A percentile compares a stretch with the other conserved stretches of the same genome.
Conservation (phyloP, 345 rosid species). For the Arabidopsis arenosa region DNA sequence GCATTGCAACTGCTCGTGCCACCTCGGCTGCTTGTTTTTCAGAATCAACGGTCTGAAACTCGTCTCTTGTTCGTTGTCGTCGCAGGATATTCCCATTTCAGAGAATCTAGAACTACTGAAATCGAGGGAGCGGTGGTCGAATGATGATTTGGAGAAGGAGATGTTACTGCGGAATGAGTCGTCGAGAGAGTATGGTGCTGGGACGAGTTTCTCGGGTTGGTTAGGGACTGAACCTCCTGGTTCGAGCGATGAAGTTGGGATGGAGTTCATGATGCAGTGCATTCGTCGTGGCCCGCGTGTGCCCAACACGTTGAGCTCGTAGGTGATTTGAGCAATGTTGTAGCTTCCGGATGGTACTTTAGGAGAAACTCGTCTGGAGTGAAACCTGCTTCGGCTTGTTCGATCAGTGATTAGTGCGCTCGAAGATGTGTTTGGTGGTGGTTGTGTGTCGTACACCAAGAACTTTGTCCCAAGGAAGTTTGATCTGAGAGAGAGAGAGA, state of each 20-base stretch:
- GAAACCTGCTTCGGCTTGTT: slow-evolving; percentile 59
- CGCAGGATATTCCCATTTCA: slow-evolving; percentile 54
- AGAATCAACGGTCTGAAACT: slow-evolving; percentile 55
- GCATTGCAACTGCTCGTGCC: slow-evolving; percentile 74
- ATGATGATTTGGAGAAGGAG: slow-evolving; percentile 59
- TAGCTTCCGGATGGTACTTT: slow-evolving; percentile 70
- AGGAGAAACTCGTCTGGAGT: slow-evolving; percentile 67
- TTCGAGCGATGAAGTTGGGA: slow-evolving; percentile 61
- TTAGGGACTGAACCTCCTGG: slow-evolving; percentile 62
- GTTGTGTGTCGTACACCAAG: slow-evolving; percentile 67
- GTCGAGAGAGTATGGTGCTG: slow-evolving; percentile 52
- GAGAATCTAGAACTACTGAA: slow-evolving; percentile 60
- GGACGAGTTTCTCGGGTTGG: slow-evolving; percentile 59
- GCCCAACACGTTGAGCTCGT: slow-evolving; percentile 68
- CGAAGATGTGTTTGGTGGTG: slow-evolving; percentile 53
- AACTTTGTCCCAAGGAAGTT: slow-evolving; percentile 75
- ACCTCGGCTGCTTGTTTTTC: slow-evolving; percentile 71
- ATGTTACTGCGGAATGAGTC: slow-evolving; percentile 65
- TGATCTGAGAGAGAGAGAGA: slow-evolving; percentile 53
- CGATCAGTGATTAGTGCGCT: slow-evolving; percentile 52
- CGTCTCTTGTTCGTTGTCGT: slow-evolving; percentile 49
- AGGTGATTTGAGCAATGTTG: slow-evolving; percentile 60
- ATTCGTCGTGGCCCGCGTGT: slow-evolving; percentile 70
- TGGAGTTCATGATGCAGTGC: slow-evolving; percentile 70
- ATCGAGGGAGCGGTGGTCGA: slow-evolving; percentile 55